phyloP scores from a whole-genome alignment of 2,329 filamentous ascomycete genomes.

The Aspergillus sp. region DNA sequence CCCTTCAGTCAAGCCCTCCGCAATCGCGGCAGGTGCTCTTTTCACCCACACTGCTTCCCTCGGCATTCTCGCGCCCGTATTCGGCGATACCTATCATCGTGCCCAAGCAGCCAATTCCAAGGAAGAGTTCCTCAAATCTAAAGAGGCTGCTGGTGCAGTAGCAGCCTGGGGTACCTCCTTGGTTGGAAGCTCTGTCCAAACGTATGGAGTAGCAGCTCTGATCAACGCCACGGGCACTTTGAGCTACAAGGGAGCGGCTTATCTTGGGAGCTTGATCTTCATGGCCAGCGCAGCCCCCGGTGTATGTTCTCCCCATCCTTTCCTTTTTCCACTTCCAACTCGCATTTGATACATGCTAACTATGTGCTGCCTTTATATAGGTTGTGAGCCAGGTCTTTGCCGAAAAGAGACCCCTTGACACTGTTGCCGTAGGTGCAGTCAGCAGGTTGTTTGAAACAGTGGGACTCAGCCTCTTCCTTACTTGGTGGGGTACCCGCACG shows the following conservation, averaged over 20 bases:
- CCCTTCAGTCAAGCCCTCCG: constrained; percentile 91
- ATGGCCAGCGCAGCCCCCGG: constrained; percentile 83
- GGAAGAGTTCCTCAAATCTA: constrained; percentile 93
- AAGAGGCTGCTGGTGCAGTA: constrained; percentile 85
- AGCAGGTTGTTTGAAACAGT: constrained; percentile 91
- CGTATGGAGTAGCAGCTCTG: constrained; percentile 84
- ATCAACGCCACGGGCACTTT: constrained; percentile 95
- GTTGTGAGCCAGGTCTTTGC: constrained; percentile 83
- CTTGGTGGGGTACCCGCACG: constrained; percentile 96
- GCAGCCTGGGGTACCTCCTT: constrained; percentile 89
- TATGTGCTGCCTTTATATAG: constrained; percentile 50
- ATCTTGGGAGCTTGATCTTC: constrained; percentile 89
- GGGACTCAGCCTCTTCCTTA: constrained; percentile 86
- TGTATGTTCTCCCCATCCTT: constrained; percentile 56
- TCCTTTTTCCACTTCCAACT: not conserved
- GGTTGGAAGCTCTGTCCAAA: constrained; percentile 82
- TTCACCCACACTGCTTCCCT: constrained; percentile 94
- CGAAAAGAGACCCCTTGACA: constrained; percentile 90
- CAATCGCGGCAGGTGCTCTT: constrained; percentile 90
- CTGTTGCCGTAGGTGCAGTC: constrained; percentile 79
- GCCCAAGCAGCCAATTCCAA: constrained; percentile 90
- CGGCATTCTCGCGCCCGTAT: constrained; percentile 82
- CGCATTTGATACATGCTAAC: not conserved
- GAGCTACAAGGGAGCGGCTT: constrained; percentile 95
- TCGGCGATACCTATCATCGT: constrained; percentile 91